These are phyloP conservation scores for Brettanomyces nanus DNA, from an alignment of 805 yeast genomes.

Conservation along the genomic window DNA sequence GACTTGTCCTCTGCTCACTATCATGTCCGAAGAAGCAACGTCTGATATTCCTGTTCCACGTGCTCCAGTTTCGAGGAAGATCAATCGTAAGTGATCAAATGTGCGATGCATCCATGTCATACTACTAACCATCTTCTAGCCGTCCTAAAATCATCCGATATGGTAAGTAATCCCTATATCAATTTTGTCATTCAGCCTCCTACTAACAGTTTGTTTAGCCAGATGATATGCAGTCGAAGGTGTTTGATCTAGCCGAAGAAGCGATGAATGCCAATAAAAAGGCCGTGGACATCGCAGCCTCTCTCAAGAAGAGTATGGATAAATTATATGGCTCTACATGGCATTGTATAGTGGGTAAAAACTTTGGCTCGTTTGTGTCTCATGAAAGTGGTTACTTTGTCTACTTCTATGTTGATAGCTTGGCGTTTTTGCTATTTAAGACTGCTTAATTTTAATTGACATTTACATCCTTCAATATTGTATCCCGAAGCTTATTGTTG, in stretches of 20 bases:
- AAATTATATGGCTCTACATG: constrained; percentile 59
- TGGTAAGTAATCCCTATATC: constrained; percentile 1
- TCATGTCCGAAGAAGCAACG: background rate
- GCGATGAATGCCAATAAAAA: constrained; percentile 35
- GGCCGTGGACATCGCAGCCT: constrained; percentile 59
- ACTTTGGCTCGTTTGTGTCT: constrained; percentile 72
- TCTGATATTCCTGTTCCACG: too few relatives aligned
- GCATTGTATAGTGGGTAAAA: constrained; percentile 77
- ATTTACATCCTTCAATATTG: background rate
- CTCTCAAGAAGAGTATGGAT: constrained; percentile 58
- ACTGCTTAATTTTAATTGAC: constrained; percentile 36
- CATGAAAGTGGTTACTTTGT: constrained; percentile 66
- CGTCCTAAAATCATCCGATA: constrained; percentile 3
- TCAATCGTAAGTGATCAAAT: background rate
- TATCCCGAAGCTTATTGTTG: background rate
- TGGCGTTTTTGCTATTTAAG: constrained; percentile 63
- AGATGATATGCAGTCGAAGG: constrained; percentile 43
- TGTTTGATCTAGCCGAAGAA: constrained; percentile 38
- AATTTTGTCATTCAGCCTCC: background rate
- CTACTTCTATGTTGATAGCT: constrained; percentile 61
- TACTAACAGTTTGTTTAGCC: constrained; percentile 19
- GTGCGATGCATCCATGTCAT: background rate
- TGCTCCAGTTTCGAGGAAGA: background rate
- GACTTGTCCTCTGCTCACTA: background rate
- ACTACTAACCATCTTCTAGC: constrained; percentile 1